These are phyloP conservation scores for Neurospora africana DNA, from an alignment of 495 filamentous ascomycete genomes.

Conservation along the genomic window DNA sequence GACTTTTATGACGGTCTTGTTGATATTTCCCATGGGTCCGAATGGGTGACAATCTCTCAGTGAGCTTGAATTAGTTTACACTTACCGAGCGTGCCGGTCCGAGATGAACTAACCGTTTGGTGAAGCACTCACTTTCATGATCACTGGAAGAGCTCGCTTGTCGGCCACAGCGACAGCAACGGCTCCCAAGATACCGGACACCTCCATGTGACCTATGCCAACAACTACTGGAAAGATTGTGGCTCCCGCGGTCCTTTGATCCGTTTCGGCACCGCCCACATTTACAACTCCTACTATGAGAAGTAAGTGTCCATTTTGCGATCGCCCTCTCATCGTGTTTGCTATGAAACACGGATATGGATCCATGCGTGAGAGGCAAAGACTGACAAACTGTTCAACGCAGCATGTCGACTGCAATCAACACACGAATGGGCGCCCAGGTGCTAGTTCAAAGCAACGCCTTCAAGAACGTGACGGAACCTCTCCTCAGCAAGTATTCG, in stretches of 20 bases:
- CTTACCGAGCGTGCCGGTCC: not conserved
- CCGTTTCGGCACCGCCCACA: conserved; percentile 52
- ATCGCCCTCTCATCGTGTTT: not conserved
- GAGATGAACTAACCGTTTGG: not conserved
- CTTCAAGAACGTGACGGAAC: conserved; percentile 36
- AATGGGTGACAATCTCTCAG: conserved; percentile 42
- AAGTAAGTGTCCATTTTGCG: conserved; percentile 8
- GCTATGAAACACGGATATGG: not conserved
- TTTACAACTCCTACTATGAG: conserved; percentile 36
- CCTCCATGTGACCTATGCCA: conserved; percentile 49
- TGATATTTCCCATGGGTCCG: conserved; percentile 46
- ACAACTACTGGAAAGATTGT: conserved; percentile 53
- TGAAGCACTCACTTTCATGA: conserved; percentile 42
- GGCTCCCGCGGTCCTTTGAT: conserved; percentile 50
- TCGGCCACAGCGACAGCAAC: conserved; percentile 51
- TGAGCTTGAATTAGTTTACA: not conserved
- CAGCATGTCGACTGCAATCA: conserved; percentile 46
- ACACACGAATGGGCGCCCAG: conserved; percentile 56
- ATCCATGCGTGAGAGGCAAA: not conserved
- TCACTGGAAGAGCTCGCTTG: conserved; percentile 55
- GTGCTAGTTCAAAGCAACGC: conserved; percentile 50
- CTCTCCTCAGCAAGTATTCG: conserved; percentile 47
- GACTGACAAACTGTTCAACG: conserved; percentile 15
- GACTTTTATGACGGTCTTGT: conserved; percentile 61
- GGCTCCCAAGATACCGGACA: conserved; percentile 37